Conservation (phyloP, 225 moss, liverwort and hornwort genomes). For the Physcomitrellopsis africana region DNA sequence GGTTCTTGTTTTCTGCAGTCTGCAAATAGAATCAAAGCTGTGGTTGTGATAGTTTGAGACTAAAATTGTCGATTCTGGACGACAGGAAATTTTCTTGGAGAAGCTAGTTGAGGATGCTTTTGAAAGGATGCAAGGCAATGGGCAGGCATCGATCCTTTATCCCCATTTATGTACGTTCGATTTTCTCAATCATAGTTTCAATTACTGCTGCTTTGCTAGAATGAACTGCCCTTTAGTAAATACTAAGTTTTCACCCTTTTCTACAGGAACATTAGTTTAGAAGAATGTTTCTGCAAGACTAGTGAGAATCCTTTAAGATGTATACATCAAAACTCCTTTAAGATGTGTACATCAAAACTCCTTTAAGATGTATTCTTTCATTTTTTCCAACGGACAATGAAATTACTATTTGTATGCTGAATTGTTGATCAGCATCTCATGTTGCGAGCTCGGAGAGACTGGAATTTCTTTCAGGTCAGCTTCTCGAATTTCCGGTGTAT, state of each 20-base stretch:
- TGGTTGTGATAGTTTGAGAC: constrained; percentile 1
- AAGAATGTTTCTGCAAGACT: not conserved
- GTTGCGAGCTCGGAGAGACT: constrained; percentile 57
- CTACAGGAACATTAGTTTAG: not conserved
- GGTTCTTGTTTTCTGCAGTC: not conserved
- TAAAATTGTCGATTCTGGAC: not conserved
- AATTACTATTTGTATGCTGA: constrained; percentile 4
- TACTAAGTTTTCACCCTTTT: not conserved
- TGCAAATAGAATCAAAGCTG: not conserved
- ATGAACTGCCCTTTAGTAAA: not conserved
- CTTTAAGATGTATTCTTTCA: not conserved
- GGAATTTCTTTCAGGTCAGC: constrained; percentile 59
- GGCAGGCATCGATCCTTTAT: constrained; percentile 53
- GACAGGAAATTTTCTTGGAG: constrained; percentile 82
- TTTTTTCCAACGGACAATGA: not conserved
- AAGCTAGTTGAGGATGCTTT: constrained; percentile 80
- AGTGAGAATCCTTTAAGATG: not conserved
- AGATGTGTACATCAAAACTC: not conserved
- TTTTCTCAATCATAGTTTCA: not conserved
- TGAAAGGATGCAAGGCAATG: constrained; percentile 66
- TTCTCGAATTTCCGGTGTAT: not conserved
- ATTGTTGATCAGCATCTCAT: constrained; percentile 54
- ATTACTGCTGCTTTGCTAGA: not conserved
- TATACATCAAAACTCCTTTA: not conserved
- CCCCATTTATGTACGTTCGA: constrained; percentile 39